A percentile compares a stretch with the other conserved stretches of the same genome.
These are phyloP conservation scores for Immersiella caudata DNA, from an alignment of 495 filamentous ascomycete species.

Conservation along the genomic window DNA sequence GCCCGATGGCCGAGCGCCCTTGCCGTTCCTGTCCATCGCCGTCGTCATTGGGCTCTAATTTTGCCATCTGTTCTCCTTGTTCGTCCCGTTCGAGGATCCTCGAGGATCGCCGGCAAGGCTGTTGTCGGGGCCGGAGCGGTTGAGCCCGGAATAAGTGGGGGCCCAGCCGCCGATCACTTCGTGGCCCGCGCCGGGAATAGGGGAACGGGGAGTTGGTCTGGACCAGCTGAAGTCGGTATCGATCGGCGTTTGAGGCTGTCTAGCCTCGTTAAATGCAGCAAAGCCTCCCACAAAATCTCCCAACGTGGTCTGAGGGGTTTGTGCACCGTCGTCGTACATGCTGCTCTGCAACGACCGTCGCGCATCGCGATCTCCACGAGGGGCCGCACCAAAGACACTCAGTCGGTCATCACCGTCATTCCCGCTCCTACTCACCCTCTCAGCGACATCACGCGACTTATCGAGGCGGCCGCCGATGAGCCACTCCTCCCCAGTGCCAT, in stretches of 20 bases:
- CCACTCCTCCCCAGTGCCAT: slow-evolving; percentile 13
- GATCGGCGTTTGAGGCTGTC: slow-evolving; percentile 8
- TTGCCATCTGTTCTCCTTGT: neutral
- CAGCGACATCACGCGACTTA: neutral
- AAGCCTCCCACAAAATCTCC: neutral
- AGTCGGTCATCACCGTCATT: neutral
- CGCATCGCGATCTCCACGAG: no score
- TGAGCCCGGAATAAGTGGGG: neutral
- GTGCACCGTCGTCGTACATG: neutral
- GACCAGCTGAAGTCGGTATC: neutral
- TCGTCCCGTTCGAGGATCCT: neutral
- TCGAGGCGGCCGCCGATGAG: neutral
- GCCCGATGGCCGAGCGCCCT: neutral
- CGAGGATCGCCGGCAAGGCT: slow-evolving; percentile 1
- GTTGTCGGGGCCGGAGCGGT: slow-evolving; percentile 1
- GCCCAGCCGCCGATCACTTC: neutral
- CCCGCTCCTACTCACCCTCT: neutral
- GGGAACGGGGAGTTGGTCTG: neutral
- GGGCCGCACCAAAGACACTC: neutral
- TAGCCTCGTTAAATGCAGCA: neutral
- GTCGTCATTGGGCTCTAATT: neutral
- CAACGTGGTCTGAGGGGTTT: neutral
- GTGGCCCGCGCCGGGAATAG: neutral
- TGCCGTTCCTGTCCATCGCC: neutral
- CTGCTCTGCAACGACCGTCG: neutral